Conservation (phyloP, 2,329 filamentous ascomycete genomes). For the Calonectria pseudoturangicola region DNA sequence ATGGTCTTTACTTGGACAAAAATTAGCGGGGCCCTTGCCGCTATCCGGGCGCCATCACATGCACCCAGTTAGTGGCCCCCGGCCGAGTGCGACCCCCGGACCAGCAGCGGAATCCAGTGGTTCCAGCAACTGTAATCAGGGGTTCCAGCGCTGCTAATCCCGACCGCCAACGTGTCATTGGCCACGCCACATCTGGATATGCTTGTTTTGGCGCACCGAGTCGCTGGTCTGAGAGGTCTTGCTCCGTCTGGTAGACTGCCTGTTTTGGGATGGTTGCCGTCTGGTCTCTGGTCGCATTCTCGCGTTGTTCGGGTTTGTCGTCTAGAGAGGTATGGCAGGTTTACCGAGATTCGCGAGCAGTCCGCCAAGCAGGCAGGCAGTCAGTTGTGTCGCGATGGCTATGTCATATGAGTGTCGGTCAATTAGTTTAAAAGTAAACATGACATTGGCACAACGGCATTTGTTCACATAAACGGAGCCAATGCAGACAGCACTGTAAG, state of each 20-base stretch:
- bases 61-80: conserved; percentile 38
- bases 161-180: conserved; percentile 11
- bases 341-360: too few relatives aligned
- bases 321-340: neutral
- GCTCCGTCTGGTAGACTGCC: neutral
- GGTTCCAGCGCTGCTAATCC: conserved; percentile 1
- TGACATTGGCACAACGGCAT: neutral
- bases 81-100: conserved; percentile 9
- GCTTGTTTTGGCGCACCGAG: conserved; percentile 15
- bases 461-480: neutral
- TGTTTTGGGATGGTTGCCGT: conserved; percentile 12
- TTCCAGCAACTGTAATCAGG: neutral
- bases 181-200: conserved; percentile 15
- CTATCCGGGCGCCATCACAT: conserved; percentile 52
- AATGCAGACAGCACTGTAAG: neutral
- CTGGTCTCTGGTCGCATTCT: conserved; percentile 15
- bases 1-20: conserved; percentile 58
- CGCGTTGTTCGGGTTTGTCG: conserved; percentile 13
- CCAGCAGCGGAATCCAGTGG: neutral
- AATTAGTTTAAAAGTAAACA: neutral
- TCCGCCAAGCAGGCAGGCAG: neutral
- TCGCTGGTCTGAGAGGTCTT: too few relatives aligned
- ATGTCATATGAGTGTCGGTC: neutral
- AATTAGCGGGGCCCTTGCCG: conserved; percentile 52
- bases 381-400: too few relatives aligned